Conservation (phyloP, 116 monocot genomes). For the Dioscorea cayenensis region DNA sequence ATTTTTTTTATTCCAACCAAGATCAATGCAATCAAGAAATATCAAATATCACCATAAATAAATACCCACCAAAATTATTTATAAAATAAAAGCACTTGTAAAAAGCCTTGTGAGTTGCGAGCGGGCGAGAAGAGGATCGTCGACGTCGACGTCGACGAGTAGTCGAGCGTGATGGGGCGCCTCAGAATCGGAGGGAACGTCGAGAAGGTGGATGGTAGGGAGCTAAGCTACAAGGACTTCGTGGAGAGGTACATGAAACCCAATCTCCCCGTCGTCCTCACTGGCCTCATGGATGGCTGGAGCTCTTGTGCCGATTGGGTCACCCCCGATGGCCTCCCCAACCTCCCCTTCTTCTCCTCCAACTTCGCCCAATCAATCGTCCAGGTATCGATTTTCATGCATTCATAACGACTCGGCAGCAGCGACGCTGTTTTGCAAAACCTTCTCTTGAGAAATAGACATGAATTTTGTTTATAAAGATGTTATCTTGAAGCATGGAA, state of each 20-base stretch:
- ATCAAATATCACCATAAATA: too few species aligned
- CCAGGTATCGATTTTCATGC: constrained; percentile 31
- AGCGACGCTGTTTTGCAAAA: too few species aligned
- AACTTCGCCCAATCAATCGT: constrained; percentile 57
- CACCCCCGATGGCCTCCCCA: constrained; percentile 40
- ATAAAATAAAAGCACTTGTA: too few species aligned
- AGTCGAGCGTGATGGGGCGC: constrained; percentile 2
- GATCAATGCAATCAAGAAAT: too few species aligned
- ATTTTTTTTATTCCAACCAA: too few species aligned
- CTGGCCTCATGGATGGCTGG: constrained; percentile 77
- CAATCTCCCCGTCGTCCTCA: constrained; percentile 82
- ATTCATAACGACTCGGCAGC: neutral
- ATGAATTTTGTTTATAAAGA: too few species aligned
- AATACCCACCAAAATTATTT: too few species aligned
- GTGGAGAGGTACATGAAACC: constrained; percentile 48
- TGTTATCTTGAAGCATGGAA: too few species aligned
- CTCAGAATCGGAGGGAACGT: constrained; percentile 43
- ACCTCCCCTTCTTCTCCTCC: constrained; percentile 64
- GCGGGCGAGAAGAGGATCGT: neutral
- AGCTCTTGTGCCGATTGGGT: constrained; percentile 76
- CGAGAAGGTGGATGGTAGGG: constrained; percentile 70
- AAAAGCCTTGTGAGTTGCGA: too few species aligned
- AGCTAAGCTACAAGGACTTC: constrained; percentile 58
- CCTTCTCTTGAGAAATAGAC: too few species aligned
- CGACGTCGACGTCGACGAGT: neutral